These are phyloP conservation scores for Xylaria sp. DNA, from an alignment of 2,329 filamentous ascomycete species.

Conservation along the genomic window DNA sequence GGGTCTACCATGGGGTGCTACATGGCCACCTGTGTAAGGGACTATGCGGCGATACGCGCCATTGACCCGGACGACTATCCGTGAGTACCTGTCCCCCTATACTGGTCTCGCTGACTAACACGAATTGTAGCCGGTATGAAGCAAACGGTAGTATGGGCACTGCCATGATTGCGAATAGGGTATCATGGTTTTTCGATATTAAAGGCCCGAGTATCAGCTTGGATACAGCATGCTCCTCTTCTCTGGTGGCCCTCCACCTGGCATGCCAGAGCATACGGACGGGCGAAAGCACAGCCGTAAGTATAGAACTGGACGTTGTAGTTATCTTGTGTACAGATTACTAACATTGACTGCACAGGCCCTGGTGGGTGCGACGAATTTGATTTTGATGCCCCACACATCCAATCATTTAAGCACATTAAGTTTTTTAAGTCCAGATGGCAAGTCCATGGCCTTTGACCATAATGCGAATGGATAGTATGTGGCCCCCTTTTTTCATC, in stretches of 20 bases:
- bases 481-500: slow-evolving; percentile 5
- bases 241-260: slow-evolving; percentile 42
- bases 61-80: slow-evolving; percentile 41
- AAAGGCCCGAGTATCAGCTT: slow-evolving; percentile 45
- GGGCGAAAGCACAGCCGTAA: slow-evolving; percentile 38
- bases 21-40: slow-evolving; percentile 36
- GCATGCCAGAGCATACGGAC: slow-evolving; percentile 42
- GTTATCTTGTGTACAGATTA: slow-evolving; percentile 4
- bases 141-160: slow-evolving; percentile 35
- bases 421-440: slow-evolving; percentile 32
- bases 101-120: slow-evolving; percentile 15
- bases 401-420: slow-evolving; percentile 36
- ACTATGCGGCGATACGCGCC: slow-evolving; percentile 32
- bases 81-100: slow-evolving; percentile 15
- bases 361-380: slow-evolving; percentile 34
- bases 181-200: slow-evolving; percentile 44
- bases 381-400: slow-evolving; percentile 36
- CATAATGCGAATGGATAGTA: slow-evolving; percentile 35
- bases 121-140: slow-evolving; percentile 28
- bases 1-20: slow-evolving; percentile 36
- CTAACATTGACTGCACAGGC: slow-evolving; percentile 17
- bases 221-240: slow-evolving; percentile 47
- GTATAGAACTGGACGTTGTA: background rate
- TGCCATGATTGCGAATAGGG: slow-evolving; percentile 40
- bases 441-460: slow-evolving; percentile 35